Percentiles rank a stretch among this genome's conserved stretches.
phyloP scores from a whole-genome alignment of 1,284 basidiomycete species.

The Phellinidium pouzarii region DNA sequence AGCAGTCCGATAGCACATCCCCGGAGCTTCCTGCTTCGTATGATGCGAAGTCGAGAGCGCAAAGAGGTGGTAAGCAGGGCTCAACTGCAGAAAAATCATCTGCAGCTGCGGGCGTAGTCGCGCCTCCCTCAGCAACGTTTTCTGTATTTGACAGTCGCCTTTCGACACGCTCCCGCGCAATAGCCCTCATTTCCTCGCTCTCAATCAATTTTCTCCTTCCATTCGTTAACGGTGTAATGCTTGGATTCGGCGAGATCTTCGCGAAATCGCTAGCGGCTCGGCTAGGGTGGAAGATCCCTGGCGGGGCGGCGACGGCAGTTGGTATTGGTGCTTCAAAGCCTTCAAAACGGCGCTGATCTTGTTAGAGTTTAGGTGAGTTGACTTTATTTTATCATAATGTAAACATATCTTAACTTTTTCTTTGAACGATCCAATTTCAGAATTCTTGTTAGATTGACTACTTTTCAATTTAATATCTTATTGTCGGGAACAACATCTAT shows the following conservation, averaged over 20 bases:
- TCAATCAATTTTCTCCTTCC: slow-evolving; percentile 91
- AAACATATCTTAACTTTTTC: too few species aligned
- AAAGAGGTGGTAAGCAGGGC: slow-evolving; percentile 22
- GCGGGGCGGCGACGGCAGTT: slow-evolving; percentile 25
- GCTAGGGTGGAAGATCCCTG: slow-evolving; percentile 39
- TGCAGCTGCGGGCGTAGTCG: slow-evolving; percentile 23
- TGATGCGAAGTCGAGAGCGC: slow-evolving; percentile 19
- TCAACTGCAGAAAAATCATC: slow-evolving; percentile 21
- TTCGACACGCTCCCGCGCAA: slow-evolving; percentile 55
- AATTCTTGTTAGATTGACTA: too few species aligned
- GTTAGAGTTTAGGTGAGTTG: not conserved
- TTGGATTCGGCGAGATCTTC: slow-evolving; percentile 97
- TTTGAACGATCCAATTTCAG: too few species aligned
- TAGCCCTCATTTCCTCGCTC: slow-evolving; percentile 74
- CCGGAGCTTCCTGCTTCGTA: slow-evolving; percentile 4
- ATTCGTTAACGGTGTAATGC: slow-evolving; percentile 96
- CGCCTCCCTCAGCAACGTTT: slow-evolving; percentile 60
- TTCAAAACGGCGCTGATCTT: not conserved
- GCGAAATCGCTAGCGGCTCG: slow-evolving; percentile 79
- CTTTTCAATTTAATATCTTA: too few species aligned
- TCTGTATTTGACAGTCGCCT: slow-evolving; percentile 71
- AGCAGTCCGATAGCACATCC: slow-evolving; percentile 40
- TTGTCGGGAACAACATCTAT: too few species aligned
- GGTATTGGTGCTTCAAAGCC: not conserved
- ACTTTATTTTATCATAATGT: too few species aligned